Base-by-base conservation (phyloP, 2,329 filamentous ascomycete genomes). In the Colletotrichum acutatum region DNA sequence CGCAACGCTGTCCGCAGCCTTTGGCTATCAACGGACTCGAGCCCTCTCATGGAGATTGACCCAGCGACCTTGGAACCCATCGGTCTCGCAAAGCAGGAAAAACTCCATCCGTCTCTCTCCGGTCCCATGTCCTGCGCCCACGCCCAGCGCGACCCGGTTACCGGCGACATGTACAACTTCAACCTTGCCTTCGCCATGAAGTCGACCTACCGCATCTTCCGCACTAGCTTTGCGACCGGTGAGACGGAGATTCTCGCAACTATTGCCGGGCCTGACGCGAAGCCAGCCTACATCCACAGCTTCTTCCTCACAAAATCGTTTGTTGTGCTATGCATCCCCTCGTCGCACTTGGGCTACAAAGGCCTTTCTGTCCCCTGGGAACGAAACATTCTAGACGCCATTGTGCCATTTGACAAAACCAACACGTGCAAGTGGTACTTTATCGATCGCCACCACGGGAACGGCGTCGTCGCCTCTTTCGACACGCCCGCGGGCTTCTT, bases 161-260 rank as follows among this genome's bases (percentile, higher is more conserved):
- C 91, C 0, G 94, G 94, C 7, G 94, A 97, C 75, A 79, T 94
- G 7, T 96, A 90, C 86, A 97, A 97, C 82, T 96, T 90, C 83
- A 97, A 97, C 78, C 88, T 95, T n/a, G 86, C 90, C 0, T 80
- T 94, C 22, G 91, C 90, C 0, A 81, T 79, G 0, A 79, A 78
- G 0, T 80, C 89, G 0, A 90, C 86, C 0, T 97, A 96, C 78
- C 90, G 92, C 19, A 78, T 97, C 19, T 97, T 95, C 80, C 84
- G 87, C 1, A 88, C 90, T 2, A 91, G 88, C 22, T 88, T 90
- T 0, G 79, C 86, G 0, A 92, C 90, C 0, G 93, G 92, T 0
- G 84, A 90, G 67, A 94, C 93, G 0, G 88, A 90, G 0, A 91
- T 97, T 22, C 86, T 97, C 0, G 94, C 94, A 3, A 91, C 88